Evolutionary conservation across 192 early-diverging fungal species (phyloP), one percentile per base, ranked within the genome.

Genomic region (Backusella luteola): DNA sequence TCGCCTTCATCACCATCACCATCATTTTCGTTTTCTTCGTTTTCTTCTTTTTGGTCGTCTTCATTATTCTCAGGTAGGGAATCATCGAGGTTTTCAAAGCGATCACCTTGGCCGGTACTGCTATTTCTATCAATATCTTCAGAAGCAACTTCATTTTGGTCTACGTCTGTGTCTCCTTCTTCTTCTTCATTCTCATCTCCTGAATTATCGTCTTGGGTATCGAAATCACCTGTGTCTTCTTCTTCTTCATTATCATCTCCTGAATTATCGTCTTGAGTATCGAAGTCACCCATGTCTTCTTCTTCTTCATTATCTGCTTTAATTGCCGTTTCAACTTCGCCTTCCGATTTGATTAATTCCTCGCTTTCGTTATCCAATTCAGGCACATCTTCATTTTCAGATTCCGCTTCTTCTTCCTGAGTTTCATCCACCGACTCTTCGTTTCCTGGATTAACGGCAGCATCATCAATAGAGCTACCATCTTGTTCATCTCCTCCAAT

Each of bases 351-450:
- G 56, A 29, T 29, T 63, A 63, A 29, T 29, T 63, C 56, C 56
- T 63, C 56, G 56, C 56, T 23, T 63, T 63, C 56, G 26, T 63
- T 63, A 26, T 63, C 56, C 56, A 63, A 63, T 63, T 63, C 56
- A 63, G 56, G 56, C 12, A 63, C 23, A 29, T 63, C 8, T 63
- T 9, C 23, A 29, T 63, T 63, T 63, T 23, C 56, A 63, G 38
- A 39, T 12, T 39, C 4, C 3, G 26, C 9, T 63, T 29, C 56
- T 63, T 53, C 52, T 19, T 53, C 52, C 32, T 32, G 32, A 32
- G 32, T 32, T 32, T 39, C 38, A 39, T 63, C 23, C 56, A 63
- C 4, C 11, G 26, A 26, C 9, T 63, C 56, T 63, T 63, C 56
- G 23, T 63, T 7, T 29, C 26, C 56, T 63, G 8, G 7, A 63